These are phyloP conservation scores for Paecilomyces sp. DNA, from an alignment of 2,329 filamentous ascomycete genomes.

Conservation along the genomic window DNA sequence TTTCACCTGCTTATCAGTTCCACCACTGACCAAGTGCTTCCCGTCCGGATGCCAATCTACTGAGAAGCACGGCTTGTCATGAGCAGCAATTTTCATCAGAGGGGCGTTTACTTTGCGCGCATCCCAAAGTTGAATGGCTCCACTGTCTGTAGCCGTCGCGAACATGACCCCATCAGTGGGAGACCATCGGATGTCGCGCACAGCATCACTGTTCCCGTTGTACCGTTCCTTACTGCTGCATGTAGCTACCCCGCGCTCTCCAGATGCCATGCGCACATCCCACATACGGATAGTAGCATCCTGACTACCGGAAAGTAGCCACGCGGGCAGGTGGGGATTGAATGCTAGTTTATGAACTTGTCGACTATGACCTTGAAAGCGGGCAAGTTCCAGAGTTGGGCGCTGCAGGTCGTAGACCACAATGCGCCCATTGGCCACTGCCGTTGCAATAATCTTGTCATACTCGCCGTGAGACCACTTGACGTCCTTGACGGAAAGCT, in stretches of 20 bases:
- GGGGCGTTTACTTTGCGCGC: constrained; percentile 50
- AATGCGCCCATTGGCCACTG: constrained; percentile 58
- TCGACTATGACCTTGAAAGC: constrained; percentile 57
- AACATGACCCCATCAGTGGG: constrained; percentile 56
- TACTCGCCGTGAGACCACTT: constrained; percentile 60
- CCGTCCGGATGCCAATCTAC: constrained; percentile 64
- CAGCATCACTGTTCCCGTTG: constrained; percentile 52
- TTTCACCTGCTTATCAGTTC: constrained; percentile 55
- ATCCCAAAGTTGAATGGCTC: constrained; percentile 59
- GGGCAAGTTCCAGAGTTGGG: constrained; percentile 52
- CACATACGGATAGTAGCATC: constrained; percentile 58
- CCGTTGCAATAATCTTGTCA: constrained; percentile 55
- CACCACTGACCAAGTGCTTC: constrained; percentile 56
- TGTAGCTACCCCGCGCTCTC: constrained; percentile 42
- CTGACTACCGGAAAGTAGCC: constrained; percentile 58
- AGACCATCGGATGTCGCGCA: constrained; percentile 60
- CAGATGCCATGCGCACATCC: constrained; percentile 52
- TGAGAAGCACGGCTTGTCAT: constrained; percentile 53
- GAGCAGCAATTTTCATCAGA: constrained; percentile 54
- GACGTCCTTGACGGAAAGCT: constrained; percentile 57
- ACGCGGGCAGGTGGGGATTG: constrained; percentile 54
- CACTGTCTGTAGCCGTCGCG: constrained; percentile 58
- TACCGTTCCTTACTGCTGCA: constrained; percentile 51
- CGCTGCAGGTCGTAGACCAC: constrained; percentile 59
- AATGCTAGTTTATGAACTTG: constrained; percentile 61